Percentiles rank a stretch among this genome's conserved stretches.
Conservation (phyloP, 1,139 yeast genomes). For the Candida smagusa region DNA sequence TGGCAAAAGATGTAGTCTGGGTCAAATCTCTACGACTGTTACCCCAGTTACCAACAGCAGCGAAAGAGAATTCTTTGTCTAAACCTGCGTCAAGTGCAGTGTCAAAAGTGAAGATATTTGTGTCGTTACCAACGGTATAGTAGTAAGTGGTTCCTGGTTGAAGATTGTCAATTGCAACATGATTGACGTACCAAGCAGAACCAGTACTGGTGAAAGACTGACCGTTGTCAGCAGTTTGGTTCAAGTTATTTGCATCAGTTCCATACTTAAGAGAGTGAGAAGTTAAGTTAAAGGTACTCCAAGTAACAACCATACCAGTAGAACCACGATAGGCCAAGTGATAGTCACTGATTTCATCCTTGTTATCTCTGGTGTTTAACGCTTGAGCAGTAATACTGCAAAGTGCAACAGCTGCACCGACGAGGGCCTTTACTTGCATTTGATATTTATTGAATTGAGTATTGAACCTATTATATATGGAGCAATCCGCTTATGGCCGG, state of each 20-base stretch:
- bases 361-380: too few relatives aligned
- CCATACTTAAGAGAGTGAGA: slow-evolving; percentile 3
- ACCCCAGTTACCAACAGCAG: slow-evolving; percentile 6
- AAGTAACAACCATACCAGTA: slow-evolving; percentile 6
- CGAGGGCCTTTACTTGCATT: too few relatives aligned
- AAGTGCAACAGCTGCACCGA: too few relatives aligned
- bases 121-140: slow-evolving; percentile 2
- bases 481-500: too few relatives aligned
- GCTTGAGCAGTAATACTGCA: too few relatives aligned
- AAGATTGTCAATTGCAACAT: slow-evolving; percentile 4
- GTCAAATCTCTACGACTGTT: slow-evolving; percentile 5
- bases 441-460: too few relatives aligned
- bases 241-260: slow-evolving; percentile 2
- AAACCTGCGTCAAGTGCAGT: slow-evolving; percentile 2
- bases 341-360: too few relatives aligned
- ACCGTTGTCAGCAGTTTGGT: slow-evolving; percentile 2
- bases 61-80: slow-evolving; percentile 3
- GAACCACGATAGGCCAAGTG: slow-evolving; percentile 2
- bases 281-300: slow-evolving; percentile 3
- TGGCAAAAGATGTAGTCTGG: slow-evolving; percentile 3
- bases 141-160: slow-evolving; percentile 5
- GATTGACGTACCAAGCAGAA: slow-evolving; percentile 4
- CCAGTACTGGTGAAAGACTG: slow-evolving; percentile 4
- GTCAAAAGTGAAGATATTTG: slow-evolving; percentile 1
- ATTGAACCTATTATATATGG: too few relatives aligned